Evolutionary conservation across 2,329 filamentous ascomycete genomes (phyloP).

Genomic region (Alternaria gaisen): DNA sequence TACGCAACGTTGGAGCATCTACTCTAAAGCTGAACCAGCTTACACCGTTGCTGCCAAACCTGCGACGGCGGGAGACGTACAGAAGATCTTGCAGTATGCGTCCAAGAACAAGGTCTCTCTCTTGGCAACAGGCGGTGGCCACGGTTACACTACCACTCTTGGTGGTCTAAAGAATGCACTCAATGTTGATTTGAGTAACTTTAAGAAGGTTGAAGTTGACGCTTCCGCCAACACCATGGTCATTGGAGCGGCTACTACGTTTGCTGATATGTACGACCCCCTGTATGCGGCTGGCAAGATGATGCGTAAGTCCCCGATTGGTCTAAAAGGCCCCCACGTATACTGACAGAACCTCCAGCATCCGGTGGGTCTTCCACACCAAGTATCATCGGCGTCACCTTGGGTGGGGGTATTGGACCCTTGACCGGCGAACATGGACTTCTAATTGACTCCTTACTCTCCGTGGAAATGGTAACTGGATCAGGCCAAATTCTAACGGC

Average conservation of each 20-base stretch:
- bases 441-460: conserved; percentile 20
- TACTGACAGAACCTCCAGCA: neutral
- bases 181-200: conserved; percentile 1
- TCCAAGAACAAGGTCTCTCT: conserved; percentile 3
- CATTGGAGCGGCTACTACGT: neutral
- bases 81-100: conserved; percentile 5
- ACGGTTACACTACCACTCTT: neutral
- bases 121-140: conserved; percentile 2
- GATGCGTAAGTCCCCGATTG: neutral
- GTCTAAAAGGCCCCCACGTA: neutral
- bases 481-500: conserved; percentile 40
- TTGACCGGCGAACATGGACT: conserved; percentile 57
- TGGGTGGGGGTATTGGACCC: conserved; percentile 66
- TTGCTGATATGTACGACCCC: conserved; percentile 5
- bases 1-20: conserved; percentile 9
- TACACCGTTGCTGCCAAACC: conserved; percentile 5
- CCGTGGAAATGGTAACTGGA: conserved; percentile 36
- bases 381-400: conserved; percentile 64
- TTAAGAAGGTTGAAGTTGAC: neutral
- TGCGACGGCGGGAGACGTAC: neutral
- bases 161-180: neutral
- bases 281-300: conserved; percentile 4
- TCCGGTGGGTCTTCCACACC: conserved; percentile 2
- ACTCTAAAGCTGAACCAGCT: neutral
- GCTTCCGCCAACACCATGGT: conserved; percentile 1